These are phyloP conservation scores for Castanea mollissima DNA, from an alignment of 306 rosid species.

Conservation along the genomic window DNA sequence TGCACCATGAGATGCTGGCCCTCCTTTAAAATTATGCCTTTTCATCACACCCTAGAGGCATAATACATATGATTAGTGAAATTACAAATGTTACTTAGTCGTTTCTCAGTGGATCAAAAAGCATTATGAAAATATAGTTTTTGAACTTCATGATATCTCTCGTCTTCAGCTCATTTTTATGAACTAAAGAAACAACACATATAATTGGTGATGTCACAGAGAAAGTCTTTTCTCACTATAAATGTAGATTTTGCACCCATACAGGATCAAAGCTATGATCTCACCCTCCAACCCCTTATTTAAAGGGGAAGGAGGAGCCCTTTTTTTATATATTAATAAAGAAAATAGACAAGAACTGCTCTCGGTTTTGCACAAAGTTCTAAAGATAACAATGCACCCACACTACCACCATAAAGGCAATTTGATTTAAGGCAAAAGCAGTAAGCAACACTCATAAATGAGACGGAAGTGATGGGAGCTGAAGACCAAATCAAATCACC, in stretches of 20 bases:
- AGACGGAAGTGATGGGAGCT: background rate
- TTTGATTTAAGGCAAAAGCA: background rate
- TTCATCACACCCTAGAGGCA: conserved; percentile 76
- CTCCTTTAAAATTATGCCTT: conserved; percentile 46
- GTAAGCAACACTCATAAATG: background rate
- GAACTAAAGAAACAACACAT: background rate
- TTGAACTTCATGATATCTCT: background rate
- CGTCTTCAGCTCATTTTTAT: background rate
- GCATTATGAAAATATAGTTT: background rate
- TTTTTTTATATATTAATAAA: background rate
- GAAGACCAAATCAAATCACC: conserved; percentile 42
- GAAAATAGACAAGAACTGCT: background rate
- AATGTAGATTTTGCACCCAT: background rate
- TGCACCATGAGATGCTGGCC: conserved; percentile 77
- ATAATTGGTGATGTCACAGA: background rate
- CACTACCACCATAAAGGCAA: background rate
- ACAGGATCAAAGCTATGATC: background rate
- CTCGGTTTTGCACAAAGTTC: background rate
- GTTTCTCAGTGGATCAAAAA: background rate
- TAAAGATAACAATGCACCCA: conserved; percentile 12
- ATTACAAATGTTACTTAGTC: background rate
- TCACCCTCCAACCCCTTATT: background rate
- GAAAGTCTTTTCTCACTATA: background rate
- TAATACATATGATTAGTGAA: conserved; percentile 11
- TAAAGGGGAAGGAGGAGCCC: background rate